These are phyloP conservation scores for Leptomonas seymouri DNA, from an alignment of 208 protist genomes.

Conservation along the genomic window DNA sequence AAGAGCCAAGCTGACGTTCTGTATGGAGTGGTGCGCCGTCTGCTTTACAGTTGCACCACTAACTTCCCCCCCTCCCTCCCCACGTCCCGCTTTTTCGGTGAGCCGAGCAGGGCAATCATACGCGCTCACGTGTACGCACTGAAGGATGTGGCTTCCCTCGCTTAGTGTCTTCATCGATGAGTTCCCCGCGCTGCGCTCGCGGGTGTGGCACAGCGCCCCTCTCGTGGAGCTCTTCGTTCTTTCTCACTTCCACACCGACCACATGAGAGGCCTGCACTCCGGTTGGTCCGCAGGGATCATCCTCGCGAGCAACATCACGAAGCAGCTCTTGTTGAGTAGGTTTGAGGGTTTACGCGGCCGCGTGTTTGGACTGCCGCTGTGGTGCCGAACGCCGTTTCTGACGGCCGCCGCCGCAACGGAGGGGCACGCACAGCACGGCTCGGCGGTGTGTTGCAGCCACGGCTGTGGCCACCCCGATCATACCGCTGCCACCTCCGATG, in stretches of 20 bases:
- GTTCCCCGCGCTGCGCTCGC: conserved; percentile 30
- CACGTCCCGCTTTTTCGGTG: no score
- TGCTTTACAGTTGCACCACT: no score
- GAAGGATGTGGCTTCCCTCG: conserved; percentile 51
- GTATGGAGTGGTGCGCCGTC: no score
- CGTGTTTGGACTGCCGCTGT: conserved; percentile 39
- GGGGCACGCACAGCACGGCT: background rate
- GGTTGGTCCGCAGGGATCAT: conserved; percentile 64
- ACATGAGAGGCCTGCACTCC: conserved; percentile 76
- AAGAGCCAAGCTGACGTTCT: no score
- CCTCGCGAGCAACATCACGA: conserved; percentile 57
- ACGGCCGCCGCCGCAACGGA: background rate
- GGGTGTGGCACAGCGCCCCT: conserved; percentile 3
- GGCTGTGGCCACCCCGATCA: background rate
- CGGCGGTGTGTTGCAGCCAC: background rate
- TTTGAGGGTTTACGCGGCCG: conserved; percentile 42
- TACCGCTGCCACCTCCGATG: no score
- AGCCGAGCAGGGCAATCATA: no score
- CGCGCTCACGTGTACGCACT: background rate
- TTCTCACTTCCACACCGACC: conserved; percentile 91
- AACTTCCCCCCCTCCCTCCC: no score
- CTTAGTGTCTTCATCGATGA: conserved; percentile 64
- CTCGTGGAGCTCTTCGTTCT: conserved; percentile 47
- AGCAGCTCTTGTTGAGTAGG: conserved; percentile 49
- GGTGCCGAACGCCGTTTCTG: conserved; percentile 35